phyloP scores from a whole-genome alignment of 2,329 filamentous ascomycete genomes.

The Diaporthe helianthi region DNA sequence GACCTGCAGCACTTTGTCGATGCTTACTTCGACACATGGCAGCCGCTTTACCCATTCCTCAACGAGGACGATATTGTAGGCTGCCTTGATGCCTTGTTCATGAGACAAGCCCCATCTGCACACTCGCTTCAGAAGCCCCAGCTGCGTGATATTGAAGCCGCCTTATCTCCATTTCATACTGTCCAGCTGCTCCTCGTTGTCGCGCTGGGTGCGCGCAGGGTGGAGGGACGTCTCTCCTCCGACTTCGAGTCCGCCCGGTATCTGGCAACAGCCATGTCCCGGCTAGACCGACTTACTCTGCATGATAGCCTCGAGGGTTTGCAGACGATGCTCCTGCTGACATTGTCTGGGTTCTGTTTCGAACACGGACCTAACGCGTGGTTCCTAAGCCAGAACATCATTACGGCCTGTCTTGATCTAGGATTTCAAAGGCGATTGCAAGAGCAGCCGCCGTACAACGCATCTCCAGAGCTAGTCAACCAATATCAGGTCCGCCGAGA shows the following conservation, averaged over 20 bases:
- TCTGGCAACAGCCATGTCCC: constrained; percentile 39
- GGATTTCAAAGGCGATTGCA: constrained; percentile 39
- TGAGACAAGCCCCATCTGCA: constrained; percentile 34
- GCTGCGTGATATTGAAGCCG: constrained; percentile 35
- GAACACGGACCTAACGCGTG: constrained; percentile 39
- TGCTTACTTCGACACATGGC: constrained; percentile 41
- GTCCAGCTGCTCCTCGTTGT: constrained; percentile 40
- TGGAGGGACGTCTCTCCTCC: constrained; percentile 37
- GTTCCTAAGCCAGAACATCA: constrained; percentile 41
- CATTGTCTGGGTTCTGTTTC: constrained; percentile 38
- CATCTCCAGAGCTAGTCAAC: constrained; percentile 6
- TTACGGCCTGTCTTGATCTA: constrained; percentile 40
- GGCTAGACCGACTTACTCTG: constrained; percentile 37
- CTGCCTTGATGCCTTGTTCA: constrained; percentile 38
- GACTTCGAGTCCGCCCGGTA: constrained; percentile 39
- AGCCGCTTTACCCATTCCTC: constrained; percentile 41
- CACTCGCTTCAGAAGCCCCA: constrained; percentile 37
- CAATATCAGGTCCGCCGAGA: constrained; percentile 27
- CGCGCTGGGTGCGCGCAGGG: constrained; percentile 38
- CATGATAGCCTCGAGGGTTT: constrained; percentile 39
- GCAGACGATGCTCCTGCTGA: constrained; percentile 39
- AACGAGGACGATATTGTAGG: constrained; percentile 39
- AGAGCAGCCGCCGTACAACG: constrained; percentile 22
- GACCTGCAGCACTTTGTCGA: constrained; percentile 37
- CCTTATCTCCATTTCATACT: constrained; percentile 32